Evolutionary conservation across 306 rosid species (phyloP).

Genomic region (Prinsepia uniflora): DNA sequence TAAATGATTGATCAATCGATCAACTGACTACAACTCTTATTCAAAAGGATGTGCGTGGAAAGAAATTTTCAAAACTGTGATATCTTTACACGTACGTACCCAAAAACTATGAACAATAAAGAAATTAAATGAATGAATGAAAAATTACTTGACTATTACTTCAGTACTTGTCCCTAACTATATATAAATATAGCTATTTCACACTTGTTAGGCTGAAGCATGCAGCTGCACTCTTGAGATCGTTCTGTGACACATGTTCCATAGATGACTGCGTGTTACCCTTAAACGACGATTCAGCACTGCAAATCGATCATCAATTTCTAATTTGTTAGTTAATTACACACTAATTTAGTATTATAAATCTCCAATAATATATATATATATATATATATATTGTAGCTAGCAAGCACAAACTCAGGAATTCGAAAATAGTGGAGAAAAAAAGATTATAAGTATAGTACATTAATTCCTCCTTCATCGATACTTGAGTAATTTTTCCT

Average conservation of each 20-base stretch:
- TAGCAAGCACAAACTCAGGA: too few relatives aligned
- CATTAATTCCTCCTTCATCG: too few relatives aligned
- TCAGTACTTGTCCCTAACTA: neutral
- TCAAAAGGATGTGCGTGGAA: neutral
- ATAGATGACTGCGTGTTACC: constrained; percentile 6
- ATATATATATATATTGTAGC: too few relatives aligned
- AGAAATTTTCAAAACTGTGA: neutral
- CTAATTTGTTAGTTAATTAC: neutral
- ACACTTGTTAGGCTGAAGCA: constrained; percentile 33
- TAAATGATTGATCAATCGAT: too few relatives aligned
- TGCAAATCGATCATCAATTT: constrained; percentile 9
- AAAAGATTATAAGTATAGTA: too few relatives aligned
- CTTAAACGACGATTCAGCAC: constrained; percentile 31
- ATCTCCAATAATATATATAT: neutral
- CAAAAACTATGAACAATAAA: neutral
- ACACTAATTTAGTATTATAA: neutral
- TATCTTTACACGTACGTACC: neutral
- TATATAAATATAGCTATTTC: constrained; percentile 5
- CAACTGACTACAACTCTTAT: neutral
- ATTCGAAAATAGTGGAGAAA: too few relatives aligned
- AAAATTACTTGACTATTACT: constrained; percentile 9
- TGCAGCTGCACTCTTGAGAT: constrained; percentile 39
- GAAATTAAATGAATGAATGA: neutral
- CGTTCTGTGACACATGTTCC: constrained; percentile 22
- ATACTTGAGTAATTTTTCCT: too few relatives aligned